Percentiles rank a stretch among this genome's conserved stretches.
Evolutionary conservation across 345 rosid species (phyloP).

Genomic region (Sonneratia alba): DNA sequence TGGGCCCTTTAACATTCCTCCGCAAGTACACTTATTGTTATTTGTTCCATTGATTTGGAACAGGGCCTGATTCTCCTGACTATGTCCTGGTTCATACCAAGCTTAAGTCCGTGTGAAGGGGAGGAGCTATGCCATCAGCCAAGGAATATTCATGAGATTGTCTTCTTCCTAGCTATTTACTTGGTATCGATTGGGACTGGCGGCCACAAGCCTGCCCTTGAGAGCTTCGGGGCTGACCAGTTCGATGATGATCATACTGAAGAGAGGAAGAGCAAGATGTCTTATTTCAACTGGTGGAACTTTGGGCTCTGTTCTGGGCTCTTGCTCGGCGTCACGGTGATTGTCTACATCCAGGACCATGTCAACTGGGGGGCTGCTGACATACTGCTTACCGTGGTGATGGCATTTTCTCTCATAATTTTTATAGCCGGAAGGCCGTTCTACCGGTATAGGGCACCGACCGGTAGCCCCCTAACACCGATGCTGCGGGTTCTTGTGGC

Average conservation of each 20-base stretch:
- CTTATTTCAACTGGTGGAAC: slow-evolving; percentile 95
- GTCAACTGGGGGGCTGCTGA: slow-evolving; percentile 80
- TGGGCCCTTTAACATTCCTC: no score
- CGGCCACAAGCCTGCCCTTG: slow-evolving; percentile 88
- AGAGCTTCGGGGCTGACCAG: slow-evolving; percentile 97
- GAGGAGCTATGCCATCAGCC: slow-evolving; percentile 41
- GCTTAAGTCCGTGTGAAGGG: slow-evolving; percentile 55
- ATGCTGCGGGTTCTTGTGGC: slow-evolving; percentile 72
- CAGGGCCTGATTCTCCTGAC: slow-evolving; percentile 70
- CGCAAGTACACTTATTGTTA: background rate
- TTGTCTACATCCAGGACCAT: slow-evolving; percentile 74
- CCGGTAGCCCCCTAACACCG: slow-evolving; percentile 82
- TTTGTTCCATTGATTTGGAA: background rate
- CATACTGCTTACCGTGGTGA: slow-evolving; percentile 43
- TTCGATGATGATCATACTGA: slow-evolving; percentile 63
- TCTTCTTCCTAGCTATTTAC: slow-evolving; percentile 75
- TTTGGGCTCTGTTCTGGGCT: slow-evolving; percentile 67
- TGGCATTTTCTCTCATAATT: slow-evolving; percentile 53
- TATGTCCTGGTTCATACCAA: slow-evolving; percentile 61
- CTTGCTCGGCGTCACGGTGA: slow-evolving; percentile 54
- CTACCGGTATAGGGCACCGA: slow-evolving; percentile 58
- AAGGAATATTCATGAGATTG: slow-evolving; percentile 52
- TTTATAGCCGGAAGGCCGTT: slow-evolving; percentile 58
- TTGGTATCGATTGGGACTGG: slow-evolving; percentile 80
- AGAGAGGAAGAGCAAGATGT: slow-evolving; percentile 81